A percentile compares a stretch with the other conserved stretches of the same genome.
These are phyloP conservation scores for Haplosporangium gracile DNA, from an alignment of 192 early-diverging fungal species.

Conservation along the genomic window DNA sequence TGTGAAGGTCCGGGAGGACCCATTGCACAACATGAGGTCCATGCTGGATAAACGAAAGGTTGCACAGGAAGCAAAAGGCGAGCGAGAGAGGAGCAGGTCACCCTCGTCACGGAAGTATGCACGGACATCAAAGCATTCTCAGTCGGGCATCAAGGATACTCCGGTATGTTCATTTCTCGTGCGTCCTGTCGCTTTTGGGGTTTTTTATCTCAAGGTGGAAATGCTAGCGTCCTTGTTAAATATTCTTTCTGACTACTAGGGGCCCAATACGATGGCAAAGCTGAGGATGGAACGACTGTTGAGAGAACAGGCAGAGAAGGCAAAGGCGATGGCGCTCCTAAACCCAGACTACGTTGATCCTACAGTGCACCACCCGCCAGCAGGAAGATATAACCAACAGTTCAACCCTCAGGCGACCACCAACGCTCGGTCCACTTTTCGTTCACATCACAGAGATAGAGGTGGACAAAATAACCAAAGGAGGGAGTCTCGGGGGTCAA, in stretches of 20 bases:
- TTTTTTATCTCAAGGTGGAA: background rate
- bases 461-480: background rate
- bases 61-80: slow-evolving; percentile 6
- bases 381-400: slow-evolving; percentile 63
- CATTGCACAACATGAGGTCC: slow-evolving; percentile 44
- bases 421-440: slow-evolving; percentile 14
- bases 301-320: slow-evolving; percentile 58
- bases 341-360: slow-evolving; percentile 25
- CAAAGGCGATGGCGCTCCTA: slow-evolving; percentile 32
- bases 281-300: slow-evolving; percentile 60
- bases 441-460: background rate
- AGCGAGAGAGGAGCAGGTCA: slow-evolving; percentile 17
- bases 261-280: slow-evolving; percentile 49
- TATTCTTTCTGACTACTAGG: background rate
- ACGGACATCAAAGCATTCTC: background rate
- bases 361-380: slow-evolving; percentile 11
- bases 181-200: background rate
- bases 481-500: background rate
- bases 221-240: background rate
- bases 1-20: slow-evolving; percentile 56
- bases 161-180: background rate
- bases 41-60: slow-evolving; percentile 39
- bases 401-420: slow-evolving; percentile 65
- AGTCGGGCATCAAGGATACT: background rate
- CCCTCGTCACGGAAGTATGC: background rate